phyloP scores from a whole-genome alignment of 2,329 filamentous ascomycete species.

The Ascochyta clinopodiicola region DNA sequence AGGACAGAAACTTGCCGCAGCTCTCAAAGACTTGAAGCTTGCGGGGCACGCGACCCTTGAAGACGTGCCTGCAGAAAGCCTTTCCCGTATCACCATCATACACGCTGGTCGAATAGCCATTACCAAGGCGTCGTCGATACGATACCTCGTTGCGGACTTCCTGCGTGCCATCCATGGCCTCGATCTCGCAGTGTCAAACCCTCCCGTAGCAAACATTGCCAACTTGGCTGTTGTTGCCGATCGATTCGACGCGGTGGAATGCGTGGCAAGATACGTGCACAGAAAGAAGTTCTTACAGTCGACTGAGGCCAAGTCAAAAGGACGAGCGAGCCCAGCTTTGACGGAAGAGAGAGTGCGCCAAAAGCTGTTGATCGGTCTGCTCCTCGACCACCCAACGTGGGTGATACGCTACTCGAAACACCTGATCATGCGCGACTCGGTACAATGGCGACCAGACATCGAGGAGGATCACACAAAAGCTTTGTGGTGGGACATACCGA shows the following conservation, averaged over 20 bases:
- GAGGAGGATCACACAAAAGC: constrained; percentile 53
- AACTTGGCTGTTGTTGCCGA: constrained; percentile 75
- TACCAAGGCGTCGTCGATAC: constrained; percentile 65
- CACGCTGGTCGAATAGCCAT: constrained; percentile 75
- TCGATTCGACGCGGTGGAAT: constrained; percentile 70
- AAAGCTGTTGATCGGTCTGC: constrained; percentile 70
- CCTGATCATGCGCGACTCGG: constrained; percentile 70
- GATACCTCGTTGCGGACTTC: constrained; percentile 70
- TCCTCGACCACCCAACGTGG: constrained; percentile 67
- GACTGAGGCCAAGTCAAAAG: constrained; percentile 53
- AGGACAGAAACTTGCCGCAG: constrained; percentile 60
- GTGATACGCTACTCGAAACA: constrained; percentile 69
- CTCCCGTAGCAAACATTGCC: constrained; percentile 67
- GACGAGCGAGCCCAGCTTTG: constrained; percentile 49
- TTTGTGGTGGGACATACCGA: constrained; percentile 76
- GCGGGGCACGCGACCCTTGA: constrained; percentile 54
- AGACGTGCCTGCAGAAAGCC: constrained; percentile 57
- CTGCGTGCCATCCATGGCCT: constrained; percentile 69
- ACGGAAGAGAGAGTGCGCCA: constrained; percentile 72
- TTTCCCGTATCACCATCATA: constrained; percentile 70
- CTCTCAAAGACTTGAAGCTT: constrained; percentile 60
- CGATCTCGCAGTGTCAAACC: constrained; percentile 51
- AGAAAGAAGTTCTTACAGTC: constrained; percentile 51
- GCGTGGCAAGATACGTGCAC: constrained; percentile 63
- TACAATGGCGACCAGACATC: constrained; percentile 58